A percentile compares a stretch with the other conserved stretches of the same genome.
phyloP scores from a whole-genome alignment of 2,329 filamentous ascomycete species.

The Aspergillus awamori region DNA sequence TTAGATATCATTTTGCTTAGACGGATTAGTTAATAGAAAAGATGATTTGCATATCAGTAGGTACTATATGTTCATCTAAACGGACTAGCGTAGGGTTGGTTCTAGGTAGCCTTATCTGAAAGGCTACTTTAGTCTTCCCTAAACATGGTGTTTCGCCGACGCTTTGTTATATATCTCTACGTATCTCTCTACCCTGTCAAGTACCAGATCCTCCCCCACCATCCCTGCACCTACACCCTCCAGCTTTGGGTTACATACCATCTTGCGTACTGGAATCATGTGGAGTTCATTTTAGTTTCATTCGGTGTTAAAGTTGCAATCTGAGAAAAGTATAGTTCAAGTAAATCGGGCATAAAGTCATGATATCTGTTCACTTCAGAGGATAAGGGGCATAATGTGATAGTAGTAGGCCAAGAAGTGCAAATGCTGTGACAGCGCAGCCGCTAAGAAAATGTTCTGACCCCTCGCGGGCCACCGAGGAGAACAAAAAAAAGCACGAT shows the following conservation, averaged over 20 bases:
- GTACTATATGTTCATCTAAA: not conserved
- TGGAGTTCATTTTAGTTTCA: not conserved
- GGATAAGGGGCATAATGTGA: not conserved
- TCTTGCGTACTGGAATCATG: not conserved
- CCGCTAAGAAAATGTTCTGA: not conserved
- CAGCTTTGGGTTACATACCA: not conserved
- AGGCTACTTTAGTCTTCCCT: too few relatives aligned
- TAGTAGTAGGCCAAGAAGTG: slow-evolving; percentile 1
- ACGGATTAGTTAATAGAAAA: not conserved
- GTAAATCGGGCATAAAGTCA: not conserved
- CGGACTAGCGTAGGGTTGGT: slow-evolving; percentile 8
- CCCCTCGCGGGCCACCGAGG: not conserved
- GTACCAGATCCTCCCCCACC: too few relatives aligned
- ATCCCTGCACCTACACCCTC: not conserved
- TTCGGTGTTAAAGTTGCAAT: not conserved
- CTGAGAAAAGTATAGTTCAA: not conserved
- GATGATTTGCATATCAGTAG: not conserved
- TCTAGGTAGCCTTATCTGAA: not conserved
- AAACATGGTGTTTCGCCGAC: too few relatives aligned
- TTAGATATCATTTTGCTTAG: slow-evolving; percentile 1
- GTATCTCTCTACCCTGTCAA: too few relatives aligned
- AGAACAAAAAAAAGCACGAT: not conserved
- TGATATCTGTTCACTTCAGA: not conserved
- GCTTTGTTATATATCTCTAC: too few relatives aligned
- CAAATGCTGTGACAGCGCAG: not conserved